Conservation (phyloP, 2,329 filamentous ascomycete species). For the Neobulgaria alba region DNA sequence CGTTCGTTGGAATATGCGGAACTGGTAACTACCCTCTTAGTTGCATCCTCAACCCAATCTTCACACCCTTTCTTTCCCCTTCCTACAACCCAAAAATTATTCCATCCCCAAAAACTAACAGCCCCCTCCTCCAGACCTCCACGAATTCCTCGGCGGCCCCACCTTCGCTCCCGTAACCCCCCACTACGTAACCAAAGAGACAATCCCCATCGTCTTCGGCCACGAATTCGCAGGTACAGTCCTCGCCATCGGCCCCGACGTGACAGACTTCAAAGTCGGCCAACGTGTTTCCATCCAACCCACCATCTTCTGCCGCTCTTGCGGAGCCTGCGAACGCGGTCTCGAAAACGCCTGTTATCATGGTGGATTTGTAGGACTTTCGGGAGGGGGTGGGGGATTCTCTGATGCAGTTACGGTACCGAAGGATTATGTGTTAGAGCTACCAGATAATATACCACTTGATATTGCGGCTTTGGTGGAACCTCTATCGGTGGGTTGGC, state of each 20-base stretch:
- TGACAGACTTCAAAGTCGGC: slow-evolving; percentile 23
- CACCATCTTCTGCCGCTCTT: slow-evolving; percentile 48
- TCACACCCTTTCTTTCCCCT: neutral
- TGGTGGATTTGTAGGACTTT: slow-evolving; percentile 43
- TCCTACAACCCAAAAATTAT: neutral
- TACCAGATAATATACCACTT: slow-evolving; percentile 43
- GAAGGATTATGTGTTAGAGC: slow-evolving; percentile 37
- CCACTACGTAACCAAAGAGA: too few species aligned
- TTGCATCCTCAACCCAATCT: too few species aligned
- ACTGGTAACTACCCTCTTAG: slow-evolving; percentile 28
- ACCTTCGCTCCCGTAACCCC: too few species aligned
- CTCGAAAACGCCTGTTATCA: slow-evolving; percentile 50
- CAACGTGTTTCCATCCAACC: too few species aligned
- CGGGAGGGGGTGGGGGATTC: slow-evolving; percentile 42
- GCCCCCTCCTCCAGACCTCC: too few species aligned
- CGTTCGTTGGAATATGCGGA: slow-evolving; percentile 46
- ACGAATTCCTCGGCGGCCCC: too few species aligned
- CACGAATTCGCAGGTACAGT: slow-evolving; percentile 26
- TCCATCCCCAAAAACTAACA: too few species aligned
- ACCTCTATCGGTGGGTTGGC: slow-evolving; percentile 56
- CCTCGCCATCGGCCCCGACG: slow-evolving; percentile 21
- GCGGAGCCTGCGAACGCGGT: slow-evolving; percentile 43
- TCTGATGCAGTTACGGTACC: slow-evolving; percentile 46
- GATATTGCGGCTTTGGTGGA: slow-evolving; percentile 52
- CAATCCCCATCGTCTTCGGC: slow-evolving; percentile 27